phyloP scores from a whole-genome alignment of 352 stramenopile species.

The Phytophthora colocasiae region DNA sequence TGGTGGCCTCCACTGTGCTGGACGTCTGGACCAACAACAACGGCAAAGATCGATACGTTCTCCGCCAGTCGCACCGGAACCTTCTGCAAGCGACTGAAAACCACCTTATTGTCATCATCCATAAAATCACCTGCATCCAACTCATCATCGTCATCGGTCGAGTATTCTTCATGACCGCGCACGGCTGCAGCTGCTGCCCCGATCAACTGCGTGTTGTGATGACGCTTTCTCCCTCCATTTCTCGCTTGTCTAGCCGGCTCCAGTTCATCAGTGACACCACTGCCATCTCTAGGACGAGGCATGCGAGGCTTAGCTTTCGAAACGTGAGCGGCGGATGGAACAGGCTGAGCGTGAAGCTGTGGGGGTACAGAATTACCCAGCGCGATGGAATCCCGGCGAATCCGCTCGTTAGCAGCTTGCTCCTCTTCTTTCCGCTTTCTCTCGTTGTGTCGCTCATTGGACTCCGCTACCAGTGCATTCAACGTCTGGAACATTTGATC shows the following conservation, averaged over 20 bases:
- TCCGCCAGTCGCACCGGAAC: slow-evolving; percentile 73
- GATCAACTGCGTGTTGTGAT: slow-evolving; percentile 24
- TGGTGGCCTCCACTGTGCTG: slow-evolving; percentile 70
- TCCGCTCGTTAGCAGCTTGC: slow-evolving; percentile 37
- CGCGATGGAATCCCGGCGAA: slow-evolving; percentile 39
- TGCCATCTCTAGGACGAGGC: slow-evolving; percentile 30
- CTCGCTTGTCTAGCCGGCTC: slow-evolving; percentile 26
- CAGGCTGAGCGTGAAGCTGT: slow-evolving; percentile 33
- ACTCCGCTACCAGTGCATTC: slow-evolving; percentile 77
- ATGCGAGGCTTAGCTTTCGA: slow-evolving; percentile 48
- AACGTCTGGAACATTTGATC: slow-evolving; percentile 93
- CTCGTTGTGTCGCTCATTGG: slow-evolving; percentile 74
- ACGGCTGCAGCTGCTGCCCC: slow-evolving; percentile 31
- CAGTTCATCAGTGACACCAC: slow-evolving; percentile 28
- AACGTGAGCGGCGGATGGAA: slow-evolving; percentile 42
- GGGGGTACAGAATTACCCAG: slow-evolving; percentile 10
- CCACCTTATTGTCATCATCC: slow-evolving; percentile 84
- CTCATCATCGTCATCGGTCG: slow-evolving; percentile 59
- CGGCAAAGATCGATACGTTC: slow-evolving; percentile 72
- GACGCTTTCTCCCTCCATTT: slow-evolving; percentile 16
- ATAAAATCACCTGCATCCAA: slow-evolving; percentile 44
- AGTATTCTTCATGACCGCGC: slow-evolving; percentile 42
- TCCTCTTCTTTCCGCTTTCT: slow-evolving; percentile 47
- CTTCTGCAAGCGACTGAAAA: slow-evolving; percentile 80
- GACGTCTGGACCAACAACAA: slow-evolving; percentile 72